A percentile compares a stretch with the other conserved stretches of the same genome.
phyloP scores from a whole-genome alignment of 2,329 filamentous ascomycete species.

The Fonsecaea multimorphosa region DNA sequence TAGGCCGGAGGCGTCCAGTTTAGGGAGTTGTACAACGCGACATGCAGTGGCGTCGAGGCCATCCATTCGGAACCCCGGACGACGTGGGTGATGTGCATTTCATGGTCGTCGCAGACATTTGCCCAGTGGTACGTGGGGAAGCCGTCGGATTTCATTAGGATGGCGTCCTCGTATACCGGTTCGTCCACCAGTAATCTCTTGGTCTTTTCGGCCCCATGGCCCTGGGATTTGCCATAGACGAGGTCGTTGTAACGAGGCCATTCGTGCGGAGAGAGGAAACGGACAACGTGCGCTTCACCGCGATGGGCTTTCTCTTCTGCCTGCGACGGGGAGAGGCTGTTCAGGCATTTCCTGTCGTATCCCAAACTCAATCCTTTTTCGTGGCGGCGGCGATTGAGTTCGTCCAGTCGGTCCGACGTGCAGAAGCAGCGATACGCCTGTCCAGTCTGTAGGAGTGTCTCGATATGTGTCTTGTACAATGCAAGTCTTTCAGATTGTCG shows the following conservation, averaged over 20 bases:
- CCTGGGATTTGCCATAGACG: conserved; percentile 70
- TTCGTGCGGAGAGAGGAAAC: conserved; percentile 70
- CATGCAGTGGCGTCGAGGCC: conserved; percentile 82
- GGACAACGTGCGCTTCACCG: conserved; percentile 76
- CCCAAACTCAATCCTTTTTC: conserved; percentile 63
- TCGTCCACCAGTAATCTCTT: conserved; percentile 53
- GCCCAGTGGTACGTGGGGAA: conserved; percentile 96
- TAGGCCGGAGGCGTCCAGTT: conserved; percentile 76
- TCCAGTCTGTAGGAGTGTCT: conserved; percentile 70
- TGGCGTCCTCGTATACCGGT: conserved; percentile 75
- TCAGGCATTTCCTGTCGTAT: conserved; percentile 75
- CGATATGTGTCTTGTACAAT: conserved; percentile 74
- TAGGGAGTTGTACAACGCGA: conserved; percentile 77
- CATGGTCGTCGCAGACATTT: conserved; percentile 94
- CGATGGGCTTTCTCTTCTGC: conserved; percentile 71
- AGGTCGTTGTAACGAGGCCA: conserved; percentile 75
- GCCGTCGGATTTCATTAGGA: conserved; percentile 88
- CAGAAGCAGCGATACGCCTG: conserved; percentile 96
- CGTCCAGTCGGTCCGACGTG: conserved; percentile 70
- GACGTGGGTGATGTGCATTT: conserved; percentile 95
- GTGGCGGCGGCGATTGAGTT: conserved; percentile 68
- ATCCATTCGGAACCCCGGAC: conserved; percentile 96
- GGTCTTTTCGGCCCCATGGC: conserved; percentile 58
- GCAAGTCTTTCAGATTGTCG: conserved; percentile 81
- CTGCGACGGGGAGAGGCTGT: conserved; percentile 66